Percentiles rank a stretch among this genome's conserved stretches.
These are phyloP conservation scores for Artemisia argyi DNA, from an alignment of 129 eudicot genomes.

Conservation along the genomic window DNA sequence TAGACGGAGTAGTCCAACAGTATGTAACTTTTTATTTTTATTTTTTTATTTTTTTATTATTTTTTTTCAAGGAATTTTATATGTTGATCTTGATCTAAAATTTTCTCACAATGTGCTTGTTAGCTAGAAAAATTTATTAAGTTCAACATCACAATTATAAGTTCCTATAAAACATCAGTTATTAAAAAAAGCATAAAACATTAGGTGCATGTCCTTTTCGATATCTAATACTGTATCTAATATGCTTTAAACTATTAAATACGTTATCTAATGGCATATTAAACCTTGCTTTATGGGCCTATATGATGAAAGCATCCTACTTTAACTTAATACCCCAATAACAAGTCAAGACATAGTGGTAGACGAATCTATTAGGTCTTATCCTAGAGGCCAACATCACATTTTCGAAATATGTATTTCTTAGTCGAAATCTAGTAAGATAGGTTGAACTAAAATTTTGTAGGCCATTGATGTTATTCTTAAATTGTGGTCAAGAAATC, in stretches of 20 bases:
- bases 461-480: background rate
- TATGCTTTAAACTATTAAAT: slow-evolving; percentile 24
- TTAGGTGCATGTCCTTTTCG: slow-evolving; percentile 31
- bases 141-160: background rate
- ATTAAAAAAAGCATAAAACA: background rate
- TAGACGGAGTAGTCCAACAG: background rate
- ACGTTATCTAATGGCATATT: slow-evolving; percentile 31
- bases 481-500: background rate
- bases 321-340: slow-evolving; percentile 34
- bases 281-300: slow-evolving; percentile 31
- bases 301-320: slow-evolving; percentile 30
- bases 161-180: background rate
- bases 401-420: background rate
- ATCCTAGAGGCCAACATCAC: slow-evolving; percentile 4
- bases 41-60: background rate
- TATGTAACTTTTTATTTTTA: background rate
- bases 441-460: slow-evolving; percentile 3
- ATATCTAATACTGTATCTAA: slow-evolving; percentile 33
- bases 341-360: slow-evolving; percentile 24
- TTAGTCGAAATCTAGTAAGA: background rate
- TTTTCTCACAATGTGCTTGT: too few relatives aligned
- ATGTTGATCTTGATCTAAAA: background rate
- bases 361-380: slow-evolving; percentile 21
- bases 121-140: too few relatives aligned
- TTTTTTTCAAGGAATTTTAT: background rate